Base-by-base conservation (phyloP, 257 asterid species). In the Solanum commersonii region DNA sequence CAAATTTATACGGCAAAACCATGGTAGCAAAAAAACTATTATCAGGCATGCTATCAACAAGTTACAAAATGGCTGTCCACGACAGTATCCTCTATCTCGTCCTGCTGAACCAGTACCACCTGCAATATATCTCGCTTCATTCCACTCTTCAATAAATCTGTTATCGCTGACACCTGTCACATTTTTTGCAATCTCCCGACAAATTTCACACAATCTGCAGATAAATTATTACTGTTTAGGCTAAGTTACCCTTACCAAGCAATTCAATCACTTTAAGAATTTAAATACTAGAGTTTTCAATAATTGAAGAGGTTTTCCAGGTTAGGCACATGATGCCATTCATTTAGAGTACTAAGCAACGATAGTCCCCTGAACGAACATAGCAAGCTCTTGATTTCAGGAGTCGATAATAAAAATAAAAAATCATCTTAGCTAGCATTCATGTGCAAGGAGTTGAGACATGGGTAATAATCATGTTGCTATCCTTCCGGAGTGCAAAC, bases 161-260 rank as follows among this genome's bases (percentile, higher is more conserved):
- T 49, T 74, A 65, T 92, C 94, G 6, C 92, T 88, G 5, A 88
- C 73, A 16, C 97, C 97, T 5, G 90, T 90, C 23, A 94, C 85
- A 84, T 96, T 94, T 88, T 89, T 91, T 27, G 94, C 99, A 18
- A 88, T 90, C 90, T 90, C 90, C 22, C 97, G 94, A 84, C 99
- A 96, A 86, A 96, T 95, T 92, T 95, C 99, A 67, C 99, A 96
- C 79, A 91, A 83, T 91, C 99, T 96, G 96, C 93, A 89, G 44
- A 40, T 13, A 40, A 20, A 34, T 10, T 34, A 73, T 18, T 34
- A 27, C 40, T 33, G 78, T 72, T 33, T 33, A 72, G 3, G 81
- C 27, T 18, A 72, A 4, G 8, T 72, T 34, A 72, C 44, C 79
- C 81, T 34, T 34, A 73, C 8, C 81, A 73, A 34, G 29, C 46